phyloP scores from a whole-genome alignment of 2,329 filamentous ascomycete genomes.

The Cercospora sp. region DNA sequence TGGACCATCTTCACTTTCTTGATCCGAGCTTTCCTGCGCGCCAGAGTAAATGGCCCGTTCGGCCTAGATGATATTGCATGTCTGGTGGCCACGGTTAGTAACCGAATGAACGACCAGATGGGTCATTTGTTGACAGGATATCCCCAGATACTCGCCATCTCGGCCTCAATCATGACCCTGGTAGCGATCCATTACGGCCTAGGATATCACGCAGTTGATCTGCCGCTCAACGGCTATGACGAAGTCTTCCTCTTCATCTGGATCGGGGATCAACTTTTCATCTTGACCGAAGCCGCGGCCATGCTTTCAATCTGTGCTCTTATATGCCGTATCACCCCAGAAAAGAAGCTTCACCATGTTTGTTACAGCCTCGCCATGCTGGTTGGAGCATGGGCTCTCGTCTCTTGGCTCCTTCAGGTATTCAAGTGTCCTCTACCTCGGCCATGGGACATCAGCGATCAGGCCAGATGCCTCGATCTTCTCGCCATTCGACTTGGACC shows the following conservation, averaged over 20 bases:
- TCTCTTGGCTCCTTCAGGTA: conserved; percentile 20
- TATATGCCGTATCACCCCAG: conserved; percentile 31
- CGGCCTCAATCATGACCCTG: conserved; percentile 25
- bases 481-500: conserved; percentile 26
- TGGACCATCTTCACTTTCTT: conserved; percentile 31
- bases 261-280: conserved; percentile 24
- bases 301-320: conserved; percentile 33
- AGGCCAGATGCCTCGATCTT: conserved; percentile 21
- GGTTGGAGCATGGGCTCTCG: conserved; percentile 24
- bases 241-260: conserved; percentile 24
- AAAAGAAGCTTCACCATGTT: conserved; percentile 23
- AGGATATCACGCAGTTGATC: conserved; percentile 15
- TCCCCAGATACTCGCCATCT: conserved; percentile 21
- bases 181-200: conserved; percentile 29
- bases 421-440: conserved; percentile 31
- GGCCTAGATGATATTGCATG: conserved; percentile 35
- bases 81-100: conserved; percentile 26
- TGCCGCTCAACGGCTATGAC: conserved; percentile 4
- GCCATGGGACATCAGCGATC: conserved; percentile 27
- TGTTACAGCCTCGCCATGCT: conserved; percentile 23
- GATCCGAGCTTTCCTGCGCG: conserved; percentile 33
- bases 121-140: background rate
- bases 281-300: conserved; percentile 24
- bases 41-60: conserved; percentile 35
- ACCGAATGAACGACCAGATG: no score